Conservation (phyloP, 106 monocot genomes). For the Acanthochlamys bracteata region DNA sequence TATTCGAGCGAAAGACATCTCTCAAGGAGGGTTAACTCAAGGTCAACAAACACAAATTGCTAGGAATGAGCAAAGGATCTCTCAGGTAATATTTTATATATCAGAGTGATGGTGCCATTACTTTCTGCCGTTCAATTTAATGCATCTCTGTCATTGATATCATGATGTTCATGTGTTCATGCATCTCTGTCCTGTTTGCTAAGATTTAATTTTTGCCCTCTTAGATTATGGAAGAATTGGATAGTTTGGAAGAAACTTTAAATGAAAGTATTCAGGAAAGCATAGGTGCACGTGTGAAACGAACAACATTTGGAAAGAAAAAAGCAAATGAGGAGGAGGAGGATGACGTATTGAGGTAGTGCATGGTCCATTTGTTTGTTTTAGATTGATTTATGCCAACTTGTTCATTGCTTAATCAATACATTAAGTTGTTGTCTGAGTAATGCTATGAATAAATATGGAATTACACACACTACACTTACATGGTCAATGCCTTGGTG, state of each 20-base stretch:
- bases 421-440: no score
- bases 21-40: slow-evolving; percentile 97
- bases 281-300: slow-evolving; percentile 67
- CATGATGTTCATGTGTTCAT: no score
- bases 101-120: neutral
- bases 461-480: no score
- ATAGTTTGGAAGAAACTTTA: slow-evolving; percentile 94
- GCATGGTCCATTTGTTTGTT: neutral
- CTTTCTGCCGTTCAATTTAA: no score
- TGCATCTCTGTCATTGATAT: no score
- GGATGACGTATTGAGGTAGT: slow-evolving; percentile 53
- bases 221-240: slow-evolving; percentile 95
- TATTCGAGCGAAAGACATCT: slow-evolving; percentile 88
- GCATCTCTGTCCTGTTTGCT: no score
- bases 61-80: slow-evolving; percentile 88
- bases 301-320: slow-evolving; percentile 21
- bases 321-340: slow-evolving; percentile 56
- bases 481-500: no score
- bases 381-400: no score
- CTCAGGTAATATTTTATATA: slow-evolving; percentile 49
- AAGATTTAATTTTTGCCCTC: slow-evolving; percentile 1
- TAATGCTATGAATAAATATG: no score
- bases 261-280: slow-evolving; percentile 98
- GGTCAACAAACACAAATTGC: slow-evolving; percentile 99
- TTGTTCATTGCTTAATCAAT: no score